phyloP scores from a whole-genome alignment of 2,329 filamentous ascomycete species.

The Chrysoporthe austroafricana region DNA sequence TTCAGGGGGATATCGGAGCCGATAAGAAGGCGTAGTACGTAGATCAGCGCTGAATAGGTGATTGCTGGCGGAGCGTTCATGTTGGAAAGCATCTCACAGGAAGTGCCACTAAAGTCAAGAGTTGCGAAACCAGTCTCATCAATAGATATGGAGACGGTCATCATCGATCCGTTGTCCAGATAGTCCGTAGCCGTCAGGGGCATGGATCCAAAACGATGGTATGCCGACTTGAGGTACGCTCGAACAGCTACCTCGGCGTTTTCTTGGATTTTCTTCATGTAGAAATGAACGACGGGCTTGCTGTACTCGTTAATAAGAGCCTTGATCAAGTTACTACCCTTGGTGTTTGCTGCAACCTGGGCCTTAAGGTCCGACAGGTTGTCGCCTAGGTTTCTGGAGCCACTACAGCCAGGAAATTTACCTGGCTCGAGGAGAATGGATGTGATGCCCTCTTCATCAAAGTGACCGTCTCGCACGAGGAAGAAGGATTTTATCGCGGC shows the following conservation, averaged over 20 bases:
- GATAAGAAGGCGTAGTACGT: conserved; percentile 36
- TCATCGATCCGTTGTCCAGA: conserved; percentile 81
- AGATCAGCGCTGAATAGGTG: conserved; percentile 41
- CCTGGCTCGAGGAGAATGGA: conserved; percentile 73
- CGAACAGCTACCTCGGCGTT: conserved; percentile 76
- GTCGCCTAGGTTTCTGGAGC: conserved; percentile 75
- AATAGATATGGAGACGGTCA: conserved; percentile 72
- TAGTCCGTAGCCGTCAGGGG: conserved; percentile 73
- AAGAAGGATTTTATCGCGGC: conserved; percentile 29
- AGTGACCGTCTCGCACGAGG: conserved; percentile 23
- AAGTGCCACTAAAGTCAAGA: conserved; percentile 73
- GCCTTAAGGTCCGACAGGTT: conserved; percentile 83
- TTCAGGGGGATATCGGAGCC: conserved; percentile 38
- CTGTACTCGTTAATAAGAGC: conserved; percentile 74
- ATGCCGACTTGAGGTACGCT: conserved; percentile 69
- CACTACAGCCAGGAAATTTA: conserved; percentile 71
- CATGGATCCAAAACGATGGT: conserved; percentile 65
- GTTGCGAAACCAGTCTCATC: conserved; percentile 72
- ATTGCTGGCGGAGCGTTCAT: conserved; percentile 53
- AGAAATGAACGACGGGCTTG: conserved; percentile 72
- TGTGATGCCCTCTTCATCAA: conserved; percentile 69
- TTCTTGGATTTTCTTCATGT: conserved; percentile 77
- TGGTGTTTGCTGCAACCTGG: conserved; percentile 79
- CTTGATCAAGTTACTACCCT: conserved; percentile 74
- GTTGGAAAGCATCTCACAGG: conserved; percentile 68